phyloP scores from a whole-genome alignment of 176 grass and related monocot species.

The Dactylis glomerata region DNA sequence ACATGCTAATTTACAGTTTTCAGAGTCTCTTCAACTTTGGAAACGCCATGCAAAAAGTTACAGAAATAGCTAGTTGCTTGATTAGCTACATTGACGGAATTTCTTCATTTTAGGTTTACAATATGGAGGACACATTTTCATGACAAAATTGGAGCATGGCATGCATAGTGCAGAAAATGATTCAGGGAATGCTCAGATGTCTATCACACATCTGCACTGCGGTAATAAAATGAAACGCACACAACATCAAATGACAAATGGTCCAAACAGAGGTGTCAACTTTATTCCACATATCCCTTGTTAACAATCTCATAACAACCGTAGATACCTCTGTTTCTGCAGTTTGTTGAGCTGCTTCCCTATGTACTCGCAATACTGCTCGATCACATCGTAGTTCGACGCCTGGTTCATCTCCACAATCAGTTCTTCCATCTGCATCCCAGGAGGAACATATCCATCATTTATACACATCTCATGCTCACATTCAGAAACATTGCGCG shows the following conservation, averaged over 20 bases:
- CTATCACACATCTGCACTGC: neutral
- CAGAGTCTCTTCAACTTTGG: neutral
- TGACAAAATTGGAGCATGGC: neutral
- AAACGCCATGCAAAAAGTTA: neutral
- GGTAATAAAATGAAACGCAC: constrained; percentile 2
- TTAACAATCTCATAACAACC: neutral
- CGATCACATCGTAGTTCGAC: constrained; percentile 83
- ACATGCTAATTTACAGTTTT: neutral
- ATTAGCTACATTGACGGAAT: neutral
- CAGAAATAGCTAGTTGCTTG: neutral
- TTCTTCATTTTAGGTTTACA: neutral
- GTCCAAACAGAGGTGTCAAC: neutral
- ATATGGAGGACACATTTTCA: neutral
- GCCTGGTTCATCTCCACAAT: constrained; percentile 73
- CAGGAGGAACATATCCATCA: neutral
- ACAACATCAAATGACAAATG: no score
- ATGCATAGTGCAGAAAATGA: neutral
- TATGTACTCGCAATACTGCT: constrained; percentile 67
- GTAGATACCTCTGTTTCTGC: constrained; percentile 72
- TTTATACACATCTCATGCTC: neutral
- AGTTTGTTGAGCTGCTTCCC: constrained; percentile 68
- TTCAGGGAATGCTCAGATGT: neutral
- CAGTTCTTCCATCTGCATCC: constrained; percentile 61
- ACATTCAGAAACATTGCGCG: neutral
- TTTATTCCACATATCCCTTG: neutral